Evolutionary conservation across 2,329 filamentous ascomycete species (phyloP).

Genomic region (Fusarium sublunatum): DNA sequence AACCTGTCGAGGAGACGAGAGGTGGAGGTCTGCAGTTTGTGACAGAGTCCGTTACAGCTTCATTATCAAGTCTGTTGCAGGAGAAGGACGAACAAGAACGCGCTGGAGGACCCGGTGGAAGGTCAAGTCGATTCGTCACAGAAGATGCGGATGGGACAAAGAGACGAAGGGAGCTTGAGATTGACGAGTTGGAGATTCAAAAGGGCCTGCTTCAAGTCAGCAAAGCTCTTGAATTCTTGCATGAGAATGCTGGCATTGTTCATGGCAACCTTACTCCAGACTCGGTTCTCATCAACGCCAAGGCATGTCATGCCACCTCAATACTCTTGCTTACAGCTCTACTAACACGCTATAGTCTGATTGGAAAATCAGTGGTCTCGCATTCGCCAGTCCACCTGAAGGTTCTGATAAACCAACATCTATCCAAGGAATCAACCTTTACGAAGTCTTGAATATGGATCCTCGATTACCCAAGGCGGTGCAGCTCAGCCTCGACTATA

Average conservation of each 20-base stretch:
- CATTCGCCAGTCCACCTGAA: constrained; percentile 86
- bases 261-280: constrained; percentile 96
- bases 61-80: constrained; percentile 81
- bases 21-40: constrained; percentile 94
- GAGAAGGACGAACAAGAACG: constrained; percentile 92
- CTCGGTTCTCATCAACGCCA: constrained; percentile 91
- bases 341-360: constrained; percentile 73
- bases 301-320: constrained; percentile 63
- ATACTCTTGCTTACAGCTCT: neutral
- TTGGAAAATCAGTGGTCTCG: constrained; percentile 97
- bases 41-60: constrained; percentile 90
- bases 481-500: constrained; percentile 92
- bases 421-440: constrained; percentile 81
- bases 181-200: constrained; percentile 97
- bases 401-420: constrained; percentile 79
- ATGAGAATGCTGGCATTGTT: constrained; percentile 92
- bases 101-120: constrained; percentile 72
- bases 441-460: constrained; percentile 87
- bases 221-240: constrained; percentile 93
- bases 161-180: constrained; percentile 83
- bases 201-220: constrained; percentile 93
- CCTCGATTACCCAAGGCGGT: constrained; percentile 83
- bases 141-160: constrained; percentile 81
- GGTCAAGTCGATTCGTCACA: constrained; percentile 82
- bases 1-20: constrained; percentile 94